Conservation (phyloP, 306 rosid genomes). For the Quercus engelmannii region DNA sequence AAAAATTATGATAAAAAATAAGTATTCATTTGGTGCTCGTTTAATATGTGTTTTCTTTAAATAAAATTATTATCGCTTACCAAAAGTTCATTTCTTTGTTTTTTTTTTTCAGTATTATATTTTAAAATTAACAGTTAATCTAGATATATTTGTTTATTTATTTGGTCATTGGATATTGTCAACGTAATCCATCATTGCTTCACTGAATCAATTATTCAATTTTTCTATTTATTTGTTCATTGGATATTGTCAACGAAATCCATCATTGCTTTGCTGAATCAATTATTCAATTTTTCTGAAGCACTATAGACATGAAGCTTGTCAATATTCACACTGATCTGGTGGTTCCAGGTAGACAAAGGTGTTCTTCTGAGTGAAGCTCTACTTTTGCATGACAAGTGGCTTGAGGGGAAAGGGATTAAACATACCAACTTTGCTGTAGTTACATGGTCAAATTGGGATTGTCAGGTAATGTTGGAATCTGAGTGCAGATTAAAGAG, state of each 20-base stretch:
- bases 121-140: too few relatives aligned
- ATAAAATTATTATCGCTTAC: too few relatives aligned
- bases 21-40: too few relatives aligned
- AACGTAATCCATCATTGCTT: too few relatives aligned
- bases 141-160: too few relatives aligned
- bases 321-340: neutral
- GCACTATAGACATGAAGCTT: neutral
- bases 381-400: slow-evolving; percentile 23
- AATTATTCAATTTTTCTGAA: neutral
- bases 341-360: slow-evolving; percentile 21
- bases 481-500: slow-evolving; percentile 25
- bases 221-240: neutral
- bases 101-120: too few relatives aligned
- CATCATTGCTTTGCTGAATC: neutral
- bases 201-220: neutral
- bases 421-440: slow-evolving; percentile 23
- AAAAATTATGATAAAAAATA: too few relatives aligned
- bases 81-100: too few relatives aligned
- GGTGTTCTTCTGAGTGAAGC: slow-evolving; percentile 23
- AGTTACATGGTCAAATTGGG: slow-evolving; percentile 33
- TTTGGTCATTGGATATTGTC: too few relatives aligned
- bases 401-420: slow-evolving; percentile 26
- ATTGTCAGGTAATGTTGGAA: slow-evolving; percentile 31
- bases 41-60: too few relatives aligned
- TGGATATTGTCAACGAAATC: too few relatives aligned